A percentile compares a stretch with the other conserved stretches of the same genome.
Conservation (phyloP, 2,329 filamentous ascomycete genomes). For the Colletotrichum somersetense region DNA sequence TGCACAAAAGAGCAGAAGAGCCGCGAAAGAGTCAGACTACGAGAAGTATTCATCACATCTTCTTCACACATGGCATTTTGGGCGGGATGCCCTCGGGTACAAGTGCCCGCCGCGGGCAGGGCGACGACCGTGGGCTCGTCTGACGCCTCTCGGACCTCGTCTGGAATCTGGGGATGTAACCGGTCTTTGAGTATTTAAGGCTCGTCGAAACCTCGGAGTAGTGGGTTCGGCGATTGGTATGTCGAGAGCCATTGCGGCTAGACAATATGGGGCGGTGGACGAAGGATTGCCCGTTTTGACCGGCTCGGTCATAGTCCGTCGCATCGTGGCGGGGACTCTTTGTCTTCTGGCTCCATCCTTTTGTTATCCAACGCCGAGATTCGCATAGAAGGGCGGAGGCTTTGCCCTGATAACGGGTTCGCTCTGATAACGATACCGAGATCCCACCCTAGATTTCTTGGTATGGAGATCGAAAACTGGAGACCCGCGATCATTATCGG, state of each 20-base stretch:
- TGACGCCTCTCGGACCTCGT: constrained; percentile 25
- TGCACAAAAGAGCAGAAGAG: not conserved
- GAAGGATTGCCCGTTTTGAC: constrained; percentile 7
- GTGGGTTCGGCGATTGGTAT: constrained; percentile 27
- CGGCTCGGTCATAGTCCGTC: constrained; percentile 34
- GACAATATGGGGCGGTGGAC: constrained; percentile 29
- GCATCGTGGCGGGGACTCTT: constrained; percentile 19
- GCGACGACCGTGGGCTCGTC: constrained; percentile 13
- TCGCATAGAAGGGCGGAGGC: too few species aligned
- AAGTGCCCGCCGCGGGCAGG: constrained; percentile 24
- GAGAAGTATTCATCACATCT: not conserved
- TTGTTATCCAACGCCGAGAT: not conserved
- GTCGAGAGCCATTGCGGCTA: constrained; percentile 11
- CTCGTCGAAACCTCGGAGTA: constrained; percentile 38
- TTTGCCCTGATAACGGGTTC: constrained; percentile 6
- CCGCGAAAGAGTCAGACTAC: not conserved
- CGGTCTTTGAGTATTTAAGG: constrained; percentile 17
- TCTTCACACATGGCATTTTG: constrained; percentile 4
- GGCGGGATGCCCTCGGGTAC: constrained; percentile 3
- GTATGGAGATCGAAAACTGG: constrained; percentile 3
- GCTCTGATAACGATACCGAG: not conserved
- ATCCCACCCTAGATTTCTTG: not conserved
- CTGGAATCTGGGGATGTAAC: constrained; percentile 14
- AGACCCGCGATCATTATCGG: not conserved
- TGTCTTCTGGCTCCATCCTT: not conserved